A percentile compares a stretch with the other conserved stretches of the same genome.
These are phyloP conservation scores for Cucurbita ficifolia DNA, from an alignment of 306 rosid genomes.

Conservation along the genomic window DNA sequence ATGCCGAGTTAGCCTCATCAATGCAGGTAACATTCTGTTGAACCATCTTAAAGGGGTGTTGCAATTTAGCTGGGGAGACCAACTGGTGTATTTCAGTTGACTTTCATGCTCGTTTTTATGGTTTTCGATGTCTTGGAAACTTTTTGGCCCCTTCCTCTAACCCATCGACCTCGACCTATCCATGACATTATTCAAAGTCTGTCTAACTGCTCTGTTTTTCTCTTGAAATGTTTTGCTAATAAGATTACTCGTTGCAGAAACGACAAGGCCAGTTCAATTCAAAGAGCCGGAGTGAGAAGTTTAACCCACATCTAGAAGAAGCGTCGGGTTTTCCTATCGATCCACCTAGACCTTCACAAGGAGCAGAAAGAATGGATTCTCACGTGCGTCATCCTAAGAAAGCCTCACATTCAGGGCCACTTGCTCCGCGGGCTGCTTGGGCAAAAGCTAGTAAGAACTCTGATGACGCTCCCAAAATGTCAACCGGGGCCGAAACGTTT, in stretches of 20 bases:
- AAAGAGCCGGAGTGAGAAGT: constrained; percentile 94
- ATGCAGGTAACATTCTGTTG: constrained; percentile 57
- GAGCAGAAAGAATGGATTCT: constrained; percentile 33
- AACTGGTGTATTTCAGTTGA: neutral
- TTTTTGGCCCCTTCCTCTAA: too few species aligned
- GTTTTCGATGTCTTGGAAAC: neutral
- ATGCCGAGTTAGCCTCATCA: constrained; percentile 82
- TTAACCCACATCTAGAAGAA: constrained; percentile 90
- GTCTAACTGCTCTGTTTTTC: neutral
- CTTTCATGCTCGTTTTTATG: neutral
- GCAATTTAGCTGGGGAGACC: neutral
- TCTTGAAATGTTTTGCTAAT: neutral
- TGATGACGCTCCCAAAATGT: constrained; percentile 63
- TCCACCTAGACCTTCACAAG: constrained; percentile 95
- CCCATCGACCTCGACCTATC: too few species aligned
- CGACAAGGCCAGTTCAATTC: constrained; percentile 58
- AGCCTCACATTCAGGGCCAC: constrained; percentile 98
- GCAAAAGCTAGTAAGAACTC: constrained; percentile 64
- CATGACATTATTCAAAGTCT: neutral
- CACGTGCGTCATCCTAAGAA: constrained; percentile 63
- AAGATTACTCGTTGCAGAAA: constrained; percentile 37
- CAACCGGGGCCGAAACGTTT: constrained; percentile 59
- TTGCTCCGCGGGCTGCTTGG: constrained; percentile 83
- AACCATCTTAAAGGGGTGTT: neutral
- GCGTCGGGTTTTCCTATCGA: constrained; percentile 98